Base-by-base conservation (phyloP, 129 eudicot genomes). In the Glebionis coronaria region DNA sequence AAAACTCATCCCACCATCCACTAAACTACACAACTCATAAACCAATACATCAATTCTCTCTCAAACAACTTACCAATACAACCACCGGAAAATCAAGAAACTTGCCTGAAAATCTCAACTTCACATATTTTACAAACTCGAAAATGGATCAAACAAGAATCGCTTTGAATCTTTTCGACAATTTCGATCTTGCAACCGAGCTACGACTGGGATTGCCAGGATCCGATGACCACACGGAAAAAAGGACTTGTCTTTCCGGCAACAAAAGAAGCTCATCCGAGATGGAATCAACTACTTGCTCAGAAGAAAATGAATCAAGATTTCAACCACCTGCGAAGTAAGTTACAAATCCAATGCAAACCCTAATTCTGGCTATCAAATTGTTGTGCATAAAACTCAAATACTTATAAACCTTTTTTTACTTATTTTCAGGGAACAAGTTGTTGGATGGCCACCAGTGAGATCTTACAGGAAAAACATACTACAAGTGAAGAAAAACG, bases 381-480 rank as follows among this genome's bases (percentile, higher is more conserved):
- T n/a, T 7, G 10, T 35, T 35, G 1, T 35, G 42, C 10, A 6
- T 1, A 35, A 35, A 14, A 16, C 54, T 16, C 13, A 13, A 0
- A 73, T 53, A 28, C 68, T 73, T 54, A 64, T 15, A 15, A 20
- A 55, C 44, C 44, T 12, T 27, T 2, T 66, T 3, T 3, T 5
- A 56, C 71, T 44, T 19, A 25, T 50, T 67, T 70, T 75, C 84
- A 88, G 96, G 82, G 84, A 85, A 59, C 96, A 90, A 84, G 86
- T 84, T 20, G 91, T 90, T 12, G 97, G 97, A 11, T 90, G 97
- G 97, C 97, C 97, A 42, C 97, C 97, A 59, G 88, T 90, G 47
- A 63, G 97, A 69, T 84, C 95, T n/a, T 90, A 84, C 84, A 76
- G 91, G 58, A 90, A 81, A 78, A 90, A 82, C 72, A 56, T 66